Base-by-base conservation (phyloP, 2,329 filamentous ascomycete species). In the Diplodia scrobiculata region DNA sequence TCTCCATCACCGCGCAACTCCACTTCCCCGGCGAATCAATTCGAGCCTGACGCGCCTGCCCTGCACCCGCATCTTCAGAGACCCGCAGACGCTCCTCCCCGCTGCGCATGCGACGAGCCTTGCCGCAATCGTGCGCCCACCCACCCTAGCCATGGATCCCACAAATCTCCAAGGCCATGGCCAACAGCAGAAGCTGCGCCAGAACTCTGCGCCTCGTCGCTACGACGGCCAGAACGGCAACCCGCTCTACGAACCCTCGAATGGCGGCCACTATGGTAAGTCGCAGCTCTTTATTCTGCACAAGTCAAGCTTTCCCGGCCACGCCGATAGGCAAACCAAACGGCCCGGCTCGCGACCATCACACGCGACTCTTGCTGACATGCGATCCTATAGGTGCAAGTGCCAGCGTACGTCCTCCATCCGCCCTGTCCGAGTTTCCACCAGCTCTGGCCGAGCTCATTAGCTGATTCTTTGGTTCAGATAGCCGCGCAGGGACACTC, bases 401-500 rank as follows among this genome's bases (percentile, higher is more conserved):
- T 73, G 87, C 87, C 73, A 80, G 85, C 77, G 88, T 90, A 87
- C 73, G 85, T 83, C 67, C 60, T 69, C 67, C 71, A 32, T 67
- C 70, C 67, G 67, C 68, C 68, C 19, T 51, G 55, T 52, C 48
- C 29, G 45, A 17, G 34, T 34, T 47, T 34, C 45, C 41, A 36
- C 11, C 38, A 67, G 58, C 38, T 67, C 50, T 48, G 65, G 29
- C 66, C 65, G 66, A 38, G 36, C 66, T 34, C 67, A 65, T 59
- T 63, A 68, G 68, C 74, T 77, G 73, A 78, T 68, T 70, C 47
- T 74, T 73, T 71, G 72, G 71, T 82, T 74, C 78, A 95, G 91
- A 89, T 97, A 71, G 91, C 93, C 58, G 87, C 89, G 52, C 89
- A 92, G 80, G 92, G 92, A 66, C 95, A 91, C 78, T 91, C 92